phyloP scores from a whole-genome alignment of 441 rosid genomes.

The Lagerstroemia fauriei region DNA sequence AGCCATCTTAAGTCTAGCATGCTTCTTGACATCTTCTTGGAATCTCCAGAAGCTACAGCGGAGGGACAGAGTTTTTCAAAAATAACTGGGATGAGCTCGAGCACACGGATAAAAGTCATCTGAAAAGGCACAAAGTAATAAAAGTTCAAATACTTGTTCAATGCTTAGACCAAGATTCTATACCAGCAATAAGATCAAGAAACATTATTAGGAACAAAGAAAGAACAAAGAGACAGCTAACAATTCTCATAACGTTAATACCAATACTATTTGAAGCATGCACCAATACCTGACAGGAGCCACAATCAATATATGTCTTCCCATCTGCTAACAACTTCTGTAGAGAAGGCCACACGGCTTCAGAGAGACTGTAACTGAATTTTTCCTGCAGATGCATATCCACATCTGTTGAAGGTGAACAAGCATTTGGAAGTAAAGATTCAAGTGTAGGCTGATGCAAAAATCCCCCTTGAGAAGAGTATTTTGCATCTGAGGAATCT shows the following conservation, averaged over 20 bases:
- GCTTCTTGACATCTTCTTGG: slow-evolving; percentile 41
- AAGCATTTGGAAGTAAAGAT: slow-evolving; percentile 40
- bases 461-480: slow-evolving; percentile 85
- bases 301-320: slow-evolving; percentile 69
- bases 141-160: slow-evolving; percentile 18
- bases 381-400: slow-evolving; percentile 48
- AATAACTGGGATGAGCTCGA: slow-evolving; percentile 83
- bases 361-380: slow-evolving; percentile 57
- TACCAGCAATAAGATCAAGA: neutral
- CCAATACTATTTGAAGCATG: slow-evolving; percentile 21
- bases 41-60: slow-evolving; percentile 34
- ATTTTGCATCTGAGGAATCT: slow-evolving; percentile 31
- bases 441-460: slow-evolving; percentile 62
- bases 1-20: slow-evolving; percentile 71
- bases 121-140: slow-evolving; percentile 40
- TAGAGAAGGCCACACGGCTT: slow-evolving; percentile 71
- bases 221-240: slow-evolving; percentile 14
- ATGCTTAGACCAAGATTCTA: neutral
- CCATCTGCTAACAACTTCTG: slow-evolving; percentile 81
- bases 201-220: neutral
- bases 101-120: slow-evolving; percentile 95
- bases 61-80: slow-evolving; percentile 57
- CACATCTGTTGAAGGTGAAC: slow-evolving; percentile 37
- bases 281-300: slow-evolving; percentile 75
- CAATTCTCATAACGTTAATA: neutral